phyloP scores from a whole-genome alignment of 129 eudicot species.

The Flaveria sonorensis region DNA sequence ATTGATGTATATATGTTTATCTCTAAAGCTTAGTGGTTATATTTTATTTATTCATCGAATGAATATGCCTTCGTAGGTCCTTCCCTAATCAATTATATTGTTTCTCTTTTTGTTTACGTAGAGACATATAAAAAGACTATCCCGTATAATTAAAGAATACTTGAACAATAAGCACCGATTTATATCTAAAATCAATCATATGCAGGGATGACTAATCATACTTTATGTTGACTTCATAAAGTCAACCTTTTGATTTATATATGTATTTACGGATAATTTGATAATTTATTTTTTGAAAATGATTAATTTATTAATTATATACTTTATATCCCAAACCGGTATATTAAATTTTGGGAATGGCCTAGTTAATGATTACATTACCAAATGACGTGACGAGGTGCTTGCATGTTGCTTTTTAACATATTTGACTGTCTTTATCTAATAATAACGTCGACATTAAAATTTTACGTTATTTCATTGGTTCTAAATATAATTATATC shows the following conservation, averaged over 20 bases:
- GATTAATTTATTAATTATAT: too few relatives aligned
- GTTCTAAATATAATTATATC: too few relatives aligned
- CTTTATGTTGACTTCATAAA: slow-evolving; percentile 25
- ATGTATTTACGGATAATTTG: neutral
- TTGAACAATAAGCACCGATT: slow-evolving; percentile 31
- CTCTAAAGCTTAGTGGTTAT: neutral
- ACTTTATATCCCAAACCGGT: too few relatives aligned
- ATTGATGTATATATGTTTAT: neutral
- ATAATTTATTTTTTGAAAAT: too few relatives aligned
- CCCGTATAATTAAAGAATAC: slow-evolving; percentile 34
- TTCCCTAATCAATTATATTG: slow-evolving; percentile 22
- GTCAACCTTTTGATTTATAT: slow-evolving; percentile 26
- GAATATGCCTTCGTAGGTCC: slow-evolving; percentile 4
- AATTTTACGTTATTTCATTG: too few relatives aligned
- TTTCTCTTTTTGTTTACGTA: slow-evolving; percentile 21
- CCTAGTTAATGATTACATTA: too few relatives aligned
- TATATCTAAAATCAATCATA: slow-evolving; percentile 26
- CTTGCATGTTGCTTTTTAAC: too few relatives aligned
- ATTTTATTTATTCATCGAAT: neutral
- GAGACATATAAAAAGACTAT: neutral
- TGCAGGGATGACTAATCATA: slow-evolving; percentile 38
- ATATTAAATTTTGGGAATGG: too few relatives aligned
- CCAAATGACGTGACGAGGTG: too few relatives aligned
- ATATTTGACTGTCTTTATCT: too few relatives aligned
- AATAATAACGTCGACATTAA: too few relatives aligned